Conservation (phyloP, 2,329 filamentous ascomycete species). For the Beauveria varroae region DNA sequence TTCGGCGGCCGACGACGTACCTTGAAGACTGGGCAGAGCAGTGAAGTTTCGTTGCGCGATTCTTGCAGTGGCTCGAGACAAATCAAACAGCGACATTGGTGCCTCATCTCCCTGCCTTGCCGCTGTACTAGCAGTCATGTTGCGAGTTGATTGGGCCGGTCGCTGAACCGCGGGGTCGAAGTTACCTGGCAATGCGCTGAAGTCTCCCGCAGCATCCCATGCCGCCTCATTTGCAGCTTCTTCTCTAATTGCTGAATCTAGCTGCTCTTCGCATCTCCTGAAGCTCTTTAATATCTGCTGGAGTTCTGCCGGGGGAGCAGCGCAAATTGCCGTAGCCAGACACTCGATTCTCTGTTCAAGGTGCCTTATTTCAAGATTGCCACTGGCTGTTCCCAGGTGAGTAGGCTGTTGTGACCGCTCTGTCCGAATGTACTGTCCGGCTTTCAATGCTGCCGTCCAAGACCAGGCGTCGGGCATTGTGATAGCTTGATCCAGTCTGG, state of each 20-base stretch:
- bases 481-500: constrained; percentile 33
- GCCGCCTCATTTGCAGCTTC: constrained; percentile 63
- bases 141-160: constrained; percentile 22
- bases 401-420: constrained; percentile 46
- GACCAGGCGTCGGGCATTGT: constrained; percentile 62
- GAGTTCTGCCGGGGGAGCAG: constrained; percentile 62
- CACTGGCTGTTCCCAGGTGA: constrained; percentile 51
- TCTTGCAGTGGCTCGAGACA: constrained; percentile 53
- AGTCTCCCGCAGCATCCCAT: constrained; percentile 60
- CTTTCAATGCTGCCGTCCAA: constrained; percentile 71
- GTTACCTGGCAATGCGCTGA: constrained; percentile 47
- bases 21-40: constrained; percentile 44
- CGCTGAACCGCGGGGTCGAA: constrained; percentile 32
- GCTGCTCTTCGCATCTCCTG: constrained; percentile 70
- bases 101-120: constrained; percentile 42
- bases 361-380: constrained; percentile 58
- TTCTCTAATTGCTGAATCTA: constrained; percentile 56
- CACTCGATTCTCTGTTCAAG: constrained; percentile 78
- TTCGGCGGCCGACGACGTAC: constrained; percentile 20
- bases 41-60: constrained; percentile 52
- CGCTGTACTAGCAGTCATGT: constrained; percentile 26
- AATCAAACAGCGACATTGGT: constrained; percentile 58
- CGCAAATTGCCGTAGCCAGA: constrained; percentile 64
- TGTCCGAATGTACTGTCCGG: constrained; percentile 64
- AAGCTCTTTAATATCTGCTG: constrained; percentile 70